A percentile compares a stretch with the other conserved stretches of the same genome.
phyloP scores from a whole-genome alignment of 176 grass and related monocot genomes.

The Zoysia pacifica region DNA sequence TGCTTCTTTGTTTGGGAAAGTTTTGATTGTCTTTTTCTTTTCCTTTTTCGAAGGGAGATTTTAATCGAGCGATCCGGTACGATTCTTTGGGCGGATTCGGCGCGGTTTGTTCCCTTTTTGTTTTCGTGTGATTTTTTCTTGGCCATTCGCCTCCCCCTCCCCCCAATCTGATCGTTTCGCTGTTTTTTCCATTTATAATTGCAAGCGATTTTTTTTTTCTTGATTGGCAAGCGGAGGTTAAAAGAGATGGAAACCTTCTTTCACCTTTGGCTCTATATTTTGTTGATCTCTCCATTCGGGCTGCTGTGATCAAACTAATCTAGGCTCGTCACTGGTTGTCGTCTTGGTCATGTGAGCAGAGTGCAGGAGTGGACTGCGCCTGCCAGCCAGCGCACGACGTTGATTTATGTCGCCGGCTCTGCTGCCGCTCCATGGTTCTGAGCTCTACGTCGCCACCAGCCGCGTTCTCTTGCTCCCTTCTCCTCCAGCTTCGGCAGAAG shows the following conservation, averaged over 20 bases:
- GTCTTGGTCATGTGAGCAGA: slow-evolving; percentile 2
- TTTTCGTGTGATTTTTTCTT: background rate
- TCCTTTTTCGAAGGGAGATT: background rate
- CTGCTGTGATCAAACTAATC: background rate
- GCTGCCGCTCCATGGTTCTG: slow-evolving; percentile 54
- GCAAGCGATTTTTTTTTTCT: too few species aligned
- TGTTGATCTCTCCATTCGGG: background rate
- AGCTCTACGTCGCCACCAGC: slow-evolving; percentile 41
- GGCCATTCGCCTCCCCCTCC: background rate
- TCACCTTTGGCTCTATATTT: too few species aligned
- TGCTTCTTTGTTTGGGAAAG: slow-evolving; percentile 1
- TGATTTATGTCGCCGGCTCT: slow-evolving; percentile 59
- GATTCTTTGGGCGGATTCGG: background rate
- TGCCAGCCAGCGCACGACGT: background rate
- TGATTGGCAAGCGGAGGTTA: background rate
- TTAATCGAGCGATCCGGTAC: background rate
- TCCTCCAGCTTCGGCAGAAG: slow-evolving; percentile 41
- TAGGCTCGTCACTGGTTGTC: background rate
- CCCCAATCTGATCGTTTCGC: background rate
- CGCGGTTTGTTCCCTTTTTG: background rate
- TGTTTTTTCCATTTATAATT: background rate
- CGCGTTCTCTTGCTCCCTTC: slow-evolving; percentile 25
- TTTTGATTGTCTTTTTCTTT: background rate
- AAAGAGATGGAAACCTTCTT: background rate
- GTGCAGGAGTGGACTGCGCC: slow-evolving; percentile 15